Base-by-base conservation (phyloP, 139 green algal genomes). In the Chlamydomonas eustigma region DNA sequence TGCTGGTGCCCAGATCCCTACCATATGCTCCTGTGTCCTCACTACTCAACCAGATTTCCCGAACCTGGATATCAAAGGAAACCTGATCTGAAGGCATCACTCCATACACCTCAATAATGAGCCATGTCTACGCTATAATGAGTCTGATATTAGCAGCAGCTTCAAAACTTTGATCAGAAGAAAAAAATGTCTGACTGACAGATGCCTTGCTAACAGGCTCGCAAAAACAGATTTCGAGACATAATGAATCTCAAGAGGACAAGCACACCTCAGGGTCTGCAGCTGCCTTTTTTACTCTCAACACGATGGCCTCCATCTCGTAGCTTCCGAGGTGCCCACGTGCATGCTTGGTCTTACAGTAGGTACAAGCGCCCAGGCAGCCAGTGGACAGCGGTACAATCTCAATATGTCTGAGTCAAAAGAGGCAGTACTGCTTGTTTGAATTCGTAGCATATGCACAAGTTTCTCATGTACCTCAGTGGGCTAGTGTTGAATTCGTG, bases 341-440 rank as follows among this genome's bases (percentile, higher is more conserved):
- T 3, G 93, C 93, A 78, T 98, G 93, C 77, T 97, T 97, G 25
- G 94, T 98, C 85, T 98, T 98, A 93, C 94, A 98, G 85, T 98
- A 98, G 34, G 94, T 98, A 85, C 94, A 98, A 3, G 83, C 78
- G 28, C 94, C 94, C 37, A 98, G 88, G 79, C 91, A 95, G 50
- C 90, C 92, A 39, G 90, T 95, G 58, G 88, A 96, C 36, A 98
- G 87, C 4, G 94, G 94, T 34, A 98, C 39, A 71, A 98, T 97
- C 83, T 98, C 94, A 1, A 98, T 84, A 74, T 91, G 89, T 33
- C 75, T 72, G 85, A 96, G 44, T 58, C n/a, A n/a, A n/a, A n/a
- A n/a, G n/a, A n/a, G n/a, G n/a, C n/a, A n/a, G n/a, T n/a, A n/a
- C n/a, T n/a, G n/a, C n/a, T n/a, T n/a, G n/a, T n/a, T n/a, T n/a